Evolutionary conservation across 352 stramenopile genomes (phyloP).

Genomic region (Saprolegnia parasitica): DNA sequence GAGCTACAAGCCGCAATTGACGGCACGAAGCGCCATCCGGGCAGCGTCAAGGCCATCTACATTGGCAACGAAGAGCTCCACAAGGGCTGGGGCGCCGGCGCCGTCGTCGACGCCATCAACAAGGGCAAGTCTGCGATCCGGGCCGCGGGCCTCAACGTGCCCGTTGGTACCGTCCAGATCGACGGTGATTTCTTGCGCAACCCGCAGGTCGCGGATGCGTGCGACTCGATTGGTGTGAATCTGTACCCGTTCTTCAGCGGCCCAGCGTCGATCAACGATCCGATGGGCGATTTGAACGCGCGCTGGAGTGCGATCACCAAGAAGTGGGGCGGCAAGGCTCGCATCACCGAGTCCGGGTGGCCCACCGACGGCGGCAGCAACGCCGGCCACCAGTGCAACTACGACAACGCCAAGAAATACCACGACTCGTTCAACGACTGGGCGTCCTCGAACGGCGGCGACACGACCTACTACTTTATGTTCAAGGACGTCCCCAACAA

Average conservation of each 20-base stretch:
- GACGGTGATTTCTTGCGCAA: conserved; percentile 52
- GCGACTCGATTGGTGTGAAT: conserved; percentile 47
- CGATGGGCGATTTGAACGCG: conserved; percentile 48
- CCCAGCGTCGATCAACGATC: conserved; percentile 16
- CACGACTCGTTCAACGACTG: conserved; percentile 24
- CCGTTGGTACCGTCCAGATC: conserved; percentile 46
- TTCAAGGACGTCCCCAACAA: conserved; percentile 26
- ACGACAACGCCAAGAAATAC: conserved; percentile 30
- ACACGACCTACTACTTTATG: conserved; percentile 31
- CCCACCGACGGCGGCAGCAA: conserved; percentile 29
- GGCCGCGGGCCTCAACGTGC: conserved; percentile 31
- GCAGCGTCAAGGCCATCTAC: conserved; percentile 38
- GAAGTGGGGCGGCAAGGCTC: conserved; percentile 37
- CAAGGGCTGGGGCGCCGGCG: conserved; percentile 31
- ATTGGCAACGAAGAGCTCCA: conserved; percentile 44
- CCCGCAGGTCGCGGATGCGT: conserved; percentile 32
- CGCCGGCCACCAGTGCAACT: conserved; percentile 13
- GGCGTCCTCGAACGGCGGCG: conserved; percentile 13
- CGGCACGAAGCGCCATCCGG: conserved; percentile 33
- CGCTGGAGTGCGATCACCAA: conserved; percentile 43
- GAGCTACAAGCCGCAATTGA: conserved; percentile 38
- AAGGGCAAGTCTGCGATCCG: conserved; percentile 33
- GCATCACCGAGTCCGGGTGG: conserved; percentile 59
- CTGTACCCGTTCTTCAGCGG: conserved; percentile 77
- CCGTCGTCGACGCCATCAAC: conserved; percentile 37